These are phyloP conservation scores for Metarhizium robertsii DNA, from an alignment of 2,329 filamentous ascomycete genomes.

Conservation along the genomic window DNA sequence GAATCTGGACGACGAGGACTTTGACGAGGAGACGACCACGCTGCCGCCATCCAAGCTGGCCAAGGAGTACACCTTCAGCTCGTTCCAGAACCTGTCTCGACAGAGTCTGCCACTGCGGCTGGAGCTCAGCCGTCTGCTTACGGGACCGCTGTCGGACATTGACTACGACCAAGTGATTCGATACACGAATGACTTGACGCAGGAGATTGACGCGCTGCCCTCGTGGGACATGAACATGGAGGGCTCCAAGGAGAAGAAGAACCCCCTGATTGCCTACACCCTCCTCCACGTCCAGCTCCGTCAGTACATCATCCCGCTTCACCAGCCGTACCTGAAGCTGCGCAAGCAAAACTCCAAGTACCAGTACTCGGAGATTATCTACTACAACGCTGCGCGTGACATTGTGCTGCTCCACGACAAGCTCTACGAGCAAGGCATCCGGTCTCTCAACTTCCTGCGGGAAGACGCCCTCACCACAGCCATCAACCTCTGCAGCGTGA, in stretches of 20 bases:
- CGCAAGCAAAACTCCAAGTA: conserved; percentile 51
- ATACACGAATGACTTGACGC: conserved; percentile 51
- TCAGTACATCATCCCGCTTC: conserved; percentile 53
- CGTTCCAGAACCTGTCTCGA: conserved; percentile 48
- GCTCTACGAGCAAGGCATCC: conserved; percentile 48
- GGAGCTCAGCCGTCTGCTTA: conserved; percentile 47
- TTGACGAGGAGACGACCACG: conserved; percentile 41
- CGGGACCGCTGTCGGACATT: conserved; percentile 42
- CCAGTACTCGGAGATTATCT: conserved; percentile 53
- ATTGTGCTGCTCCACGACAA: conserved; percentile 54
- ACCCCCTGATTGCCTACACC: conserved; percentile 49
- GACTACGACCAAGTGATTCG: conserved; percentile 54
- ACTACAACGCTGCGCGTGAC: conserved; percentile 53
- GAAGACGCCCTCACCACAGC: conserved; percentile 51
- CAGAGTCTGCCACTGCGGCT: conserved; percentile 47
- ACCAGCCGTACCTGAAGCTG: conserved; percentile 51
- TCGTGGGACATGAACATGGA: conserved; percentile 38
- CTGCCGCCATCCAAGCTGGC: conserved; percentile 42
- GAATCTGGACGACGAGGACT: conserved; percentile 50
- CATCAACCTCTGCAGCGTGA: conserved; percentile 52
- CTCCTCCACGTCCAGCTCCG: conserved; percentile 51
- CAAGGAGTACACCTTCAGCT: conserved; percentile 47
- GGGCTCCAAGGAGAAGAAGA: conserved; percentile 33
- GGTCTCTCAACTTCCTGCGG: conserved; percentile 49
- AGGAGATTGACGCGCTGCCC: conserved; percentile 50